Base-by-base conservation (phyloP, 2,329 filamentous ascomycete genomes). In the Plenodomus tracheiphilus region DNA sequence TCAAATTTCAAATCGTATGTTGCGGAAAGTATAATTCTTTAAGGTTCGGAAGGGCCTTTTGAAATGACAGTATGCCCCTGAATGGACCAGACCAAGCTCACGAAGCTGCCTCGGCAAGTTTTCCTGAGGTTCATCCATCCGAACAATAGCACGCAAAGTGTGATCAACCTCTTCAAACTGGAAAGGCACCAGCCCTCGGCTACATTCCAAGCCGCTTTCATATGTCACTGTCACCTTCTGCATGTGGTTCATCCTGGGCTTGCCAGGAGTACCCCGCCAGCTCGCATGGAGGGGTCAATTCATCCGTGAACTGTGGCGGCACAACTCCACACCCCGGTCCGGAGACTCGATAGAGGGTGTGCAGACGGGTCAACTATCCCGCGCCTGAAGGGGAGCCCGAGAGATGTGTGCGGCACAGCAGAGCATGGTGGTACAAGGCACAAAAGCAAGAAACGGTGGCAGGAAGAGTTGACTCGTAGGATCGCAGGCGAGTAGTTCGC, bases 161-260 rank as follows among this genome's bases (percentile, higher is more conserved):
- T 32, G 28, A 32, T 32, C 28, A 32, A 32, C 13, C 28, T 4
- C 11, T 32, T 4, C 28, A 15, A 32, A n/a, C n/a, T 4, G 9
- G 28, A 32, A 4, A 32, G 15, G 28, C 15, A 4, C 7, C 28
- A 7, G 6, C 4, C 15, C 11, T 6, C 8, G 9, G 11, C 6
- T 11, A 32, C 28, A 32, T 15, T 32, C 6, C 28, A 7, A 32
- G 28, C 28, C 53, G 46, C 37, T 47, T 42, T 48, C 51, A 53
- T 4, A 32, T 56, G 50, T 35, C 38, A 52, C 49, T 63, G 62
- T 59, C 59, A 68, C 66, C 66, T 68, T 69, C 64, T 68, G 34
- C 20, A 54, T 66, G 39, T 49, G 58, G 53, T 46, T 51, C 46
- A 43, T 32, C 43, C 39, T 51, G 37, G 43, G 51, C 38, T 36